phyloP scores from a whole-genome alignment of 441 rosid species.

The Arabidopsis hybrid region DNA sequence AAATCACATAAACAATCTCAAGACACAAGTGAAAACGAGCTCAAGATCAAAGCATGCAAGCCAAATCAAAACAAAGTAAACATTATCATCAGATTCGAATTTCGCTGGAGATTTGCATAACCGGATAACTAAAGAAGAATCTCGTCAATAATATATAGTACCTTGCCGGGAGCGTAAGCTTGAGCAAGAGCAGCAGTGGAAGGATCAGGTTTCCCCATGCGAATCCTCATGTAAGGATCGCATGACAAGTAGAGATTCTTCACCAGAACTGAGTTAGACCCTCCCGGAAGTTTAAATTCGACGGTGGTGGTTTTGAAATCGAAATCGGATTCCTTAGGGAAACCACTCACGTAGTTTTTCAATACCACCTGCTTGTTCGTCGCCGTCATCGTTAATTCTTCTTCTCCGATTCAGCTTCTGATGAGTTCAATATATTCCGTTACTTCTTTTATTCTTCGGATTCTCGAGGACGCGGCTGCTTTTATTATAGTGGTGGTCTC shows the following conservation, averaged over 20 bases:
- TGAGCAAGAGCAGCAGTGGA: conserved; percentile 30
- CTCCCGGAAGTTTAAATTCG: conserved; percentile 39
- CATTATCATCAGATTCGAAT: background rate
- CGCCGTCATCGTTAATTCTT: conserved; percentile 14
- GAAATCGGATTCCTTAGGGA: conserved; percentile 48
- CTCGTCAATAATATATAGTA: conserved; percentile 1
- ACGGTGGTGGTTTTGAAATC: conserved; percentile 34
- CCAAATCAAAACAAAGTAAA: background rate
- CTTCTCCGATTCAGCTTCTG: conserved; percentile 23
- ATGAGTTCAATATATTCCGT: background rate
- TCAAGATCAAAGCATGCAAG: background rate
- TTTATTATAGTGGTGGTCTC: conserved; percentile 19
- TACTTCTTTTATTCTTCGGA: background rate
- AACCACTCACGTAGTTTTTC: conserved; percentile 42
- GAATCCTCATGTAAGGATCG: conserved; percentile 58
- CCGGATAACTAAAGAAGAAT: background rate
- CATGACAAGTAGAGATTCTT: conserved; percentile 63
- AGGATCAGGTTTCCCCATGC: conserved; percentile 42
- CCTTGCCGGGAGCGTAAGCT: conserved; percentile 48
- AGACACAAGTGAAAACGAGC: background rate
- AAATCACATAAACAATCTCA: background rate
- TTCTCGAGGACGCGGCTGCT: no score
- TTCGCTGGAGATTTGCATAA: background rate
- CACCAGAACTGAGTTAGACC: conserved; percentile 44
- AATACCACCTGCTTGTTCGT: conserved; percentile 53